Base-by-base conservation (phyloP, 176 grass and related monocot genomes). In the Aegilops speltoides region DNA sequence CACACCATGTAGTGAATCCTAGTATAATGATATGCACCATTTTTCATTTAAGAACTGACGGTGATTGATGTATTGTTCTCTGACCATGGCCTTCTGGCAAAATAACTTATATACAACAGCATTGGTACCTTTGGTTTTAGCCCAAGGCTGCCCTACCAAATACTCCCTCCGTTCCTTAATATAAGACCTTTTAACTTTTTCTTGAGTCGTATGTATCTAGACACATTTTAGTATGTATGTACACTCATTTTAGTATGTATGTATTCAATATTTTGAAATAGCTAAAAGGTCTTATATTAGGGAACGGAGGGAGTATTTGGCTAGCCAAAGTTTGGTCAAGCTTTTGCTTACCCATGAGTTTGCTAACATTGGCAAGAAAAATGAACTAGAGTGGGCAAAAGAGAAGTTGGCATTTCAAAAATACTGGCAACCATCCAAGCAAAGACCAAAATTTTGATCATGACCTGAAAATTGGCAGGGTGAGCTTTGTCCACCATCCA, bases 101-200 rank as follows among this genome's bases (percentile, higher is more conserved):
- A 78, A 90, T 78, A n/a, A 38, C n/a, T 23, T 24, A 16, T 64
- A 71, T 78, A 48, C 14, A 79, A 25, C 20, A 75, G 19, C 11
- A 32, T 56, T 37, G 56, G 19, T 59, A 59, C 7, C 56, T 59
- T 59, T 54, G 50, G 16, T 54, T 54, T 54, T 19, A 7, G 50
- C 50, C 50, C 50, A 54, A 54, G 50, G 50, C 20, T 59, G 20
- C 56, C 56, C 56, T 59, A 22, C 56, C 56, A 59, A 22, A 56
- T 56, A 45, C 10, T 45, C 2, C 41, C 10, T 45, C 41, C 1
- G 11, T 45, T 45, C 41, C 41, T 11, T 45, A 45, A 45, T 12
- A 45, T 45, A 45, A 45, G 41, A 45, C 41, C 10, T 45, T 12
- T 45, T 45, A 45, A 3, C 41, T 45, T 45, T 45, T 45, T 45